Evolutionary conservation across 192 early-diverging fungal species (phyloP), one percentile per base, ranked within the genome.

Genomic region (Coemansia sp.): DNA sequence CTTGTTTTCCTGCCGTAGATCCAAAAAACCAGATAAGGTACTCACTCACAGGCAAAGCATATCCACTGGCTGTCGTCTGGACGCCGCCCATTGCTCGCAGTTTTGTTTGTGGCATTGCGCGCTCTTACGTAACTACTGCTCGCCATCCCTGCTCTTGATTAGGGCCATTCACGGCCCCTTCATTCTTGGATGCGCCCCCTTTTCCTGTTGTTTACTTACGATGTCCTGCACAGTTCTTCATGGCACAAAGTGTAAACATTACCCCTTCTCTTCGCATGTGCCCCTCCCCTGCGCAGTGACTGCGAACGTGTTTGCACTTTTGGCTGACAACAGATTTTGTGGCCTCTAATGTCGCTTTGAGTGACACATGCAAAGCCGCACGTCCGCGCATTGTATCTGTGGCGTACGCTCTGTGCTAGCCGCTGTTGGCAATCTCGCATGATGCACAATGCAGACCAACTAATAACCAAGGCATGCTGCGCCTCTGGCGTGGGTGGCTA

Each of bases 111-210:
- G 24, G 26, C n/a, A n/a, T 52, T 52, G 48, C 48, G 48, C 48
- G 15, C 12, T 52, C 48, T 52, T 52, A 32, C 48, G 29, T 52
- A 32, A 27, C 48, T 52, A 32, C 48, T 52, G 32, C 48, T 52
- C n/a, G 48, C 48, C 48, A 3, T 52, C 48, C 29, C 48, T 52
- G 48, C 29, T 52, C 29, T 52, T 32, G 48, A 27, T 52, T 32
- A 29, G 29, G n/a, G n/a, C 14, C 48, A 19, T 29, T 21, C 11
- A 12, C 32, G 48, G 27, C 17, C 48, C 48, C 48, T 52, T 32
- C 48, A 52, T 52, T 52, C 48, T 52, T 29, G 21, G 4, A 3
- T 11, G 41, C 41, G 41, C 26, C 29, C 48, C 48, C 15, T 0
- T 32, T 52, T 0, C 29, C 48, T n/a, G n/a, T n/a, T n/a, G n/a